A percentile compares a stretch with the other conserved stretches of the same genome.
These are phyloP conservation scores for Flaveria brownii DNA, from an alignment of 129 eudicot genomes.

Conservation along the genomic window DNA sequence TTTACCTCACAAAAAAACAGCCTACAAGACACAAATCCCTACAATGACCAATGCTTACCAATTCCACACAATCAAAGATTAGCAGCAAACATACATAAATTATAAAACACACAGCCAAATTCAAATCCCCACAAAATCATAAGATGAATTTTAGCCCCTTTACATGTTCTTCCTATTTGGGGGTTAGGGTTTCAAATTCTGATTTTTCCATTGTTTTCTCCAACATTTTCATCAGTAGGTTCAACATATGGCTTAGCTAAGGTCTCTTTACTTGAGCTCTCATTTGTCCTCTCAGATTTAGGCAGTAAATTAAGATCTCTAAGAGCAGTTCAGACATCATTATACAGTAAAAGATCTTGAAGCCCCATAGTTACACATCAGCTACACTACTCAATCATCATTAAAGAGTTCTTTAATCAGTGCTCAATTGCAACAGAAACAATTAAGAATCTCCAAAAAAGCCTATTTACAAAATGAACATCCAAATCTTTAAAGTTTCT, in stretches of 20 bases:
- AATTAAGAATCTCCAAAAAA: too few species aligned
- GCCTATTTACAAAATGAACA: too few species aligned
- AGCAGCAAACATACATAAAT: background rate
- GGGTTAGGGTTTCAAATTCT: constrained; percentile 32
- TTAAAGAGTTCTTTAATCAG: too few species aligned
- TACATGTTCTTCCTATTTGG: constrained; percentile 3
- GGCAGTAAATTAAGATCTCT: constrained; percentile 53
- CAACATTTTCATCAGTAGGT: constrained; percentile 36
- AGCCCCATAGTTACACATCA: too few species aligned
- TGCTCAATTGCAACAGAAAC: too few species aligned
- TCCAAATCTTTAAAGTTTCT: too few species aligned
- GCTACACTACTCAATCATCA: too few species aligned
- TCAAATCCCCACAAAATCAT: background rate
- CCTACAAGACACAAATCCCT: background rate
- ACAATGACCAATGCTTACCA: constrained; percentile 1
- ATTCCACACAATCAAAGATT: background rate
- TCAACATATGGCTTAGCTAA: constrained; percentile 41
- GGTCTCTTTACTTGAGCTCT: constrained; percentile 50
- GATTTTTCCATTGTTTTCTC: constrained; percentile 37
- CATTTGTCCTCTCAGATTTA: constrained; percentile 51
- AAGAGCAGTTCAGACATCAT: constrained; percentile 61
- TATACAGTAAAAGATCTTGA: background rate
- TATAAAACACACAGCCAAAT: background rate
- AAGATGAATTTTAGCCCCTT: background rate
- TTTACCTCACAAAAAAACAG: background rate